A percentile compares a stretch with the other conserved stretches of the same genome.
phyloP scores from a whole-genome alignment of 306 rosid genomes.

The Prunus armeniaca region DNA sequence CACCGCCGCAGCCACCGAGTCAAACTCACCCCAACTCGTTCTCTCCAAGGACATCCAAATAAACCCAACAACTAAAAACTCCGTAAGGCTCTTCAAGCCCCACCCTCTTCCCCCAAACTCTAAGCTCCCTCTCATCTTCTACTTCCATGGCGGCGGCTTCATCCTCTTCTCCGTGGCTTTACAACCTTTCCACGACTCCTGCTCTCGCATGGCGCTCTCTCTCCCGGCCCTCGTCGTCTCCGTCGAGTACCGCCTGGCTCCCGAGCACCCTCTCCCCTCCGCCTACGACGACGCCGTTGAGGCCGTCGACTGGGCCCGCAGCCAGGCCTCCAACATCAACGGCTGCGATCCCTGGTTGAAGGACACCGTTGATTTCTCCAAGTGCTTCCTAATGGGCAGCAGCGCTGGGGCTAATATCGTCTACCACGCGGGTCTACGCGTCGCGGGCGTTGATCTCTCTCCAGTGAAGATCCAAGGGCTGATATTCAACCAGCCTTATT shows the following conservation, averaged over 20 bases:
- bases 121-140: conserved; percentile 40
- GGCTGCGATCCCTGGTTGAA: conserved; percentile 56
- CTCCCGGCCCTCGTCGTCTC: conserved; percentile 44
- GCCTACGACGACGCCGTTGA: conserved; percentile 74
- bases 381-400: conserved; percentile 52
- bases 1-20: background rate
- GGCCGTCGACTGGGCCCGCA: conserved; percentile 42
- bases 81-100: conserved; percentile 63
- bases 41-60: conserved; percentile 57
- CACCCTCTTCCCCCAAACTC: conserved; percentile 32
- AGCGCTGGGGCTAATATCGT: conserved; percentile 64
- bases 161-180: conserved; percentile 52
- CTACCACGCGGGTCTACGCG: conserved; percentile 56
- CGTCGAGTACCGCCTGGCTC: conserved; percentile 71
- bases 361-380: conserved; percentile 43
- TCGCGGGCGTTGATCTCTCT: conserved; percentile 33
- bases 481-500: conserved; percentile 43
- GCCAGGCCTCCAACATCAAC: conserved; percentile 27
- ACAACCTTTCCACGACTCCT: conserved; percentile 45
- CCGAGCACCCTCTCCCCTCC: conserved; percentile 86
- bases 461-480: conserved; percentile 51
- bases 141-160: conserved; percentile 92
- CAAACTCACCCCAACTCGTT: conserved; percentile 21
- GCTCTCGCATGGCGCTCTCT: conserved; percentile 24
- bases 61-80: conserved; percentile 43